phyloP scores from a whole-genome alignment of 2,329 filamentous ascomycete species.

The Colletotrichum shisoi region DNA sequence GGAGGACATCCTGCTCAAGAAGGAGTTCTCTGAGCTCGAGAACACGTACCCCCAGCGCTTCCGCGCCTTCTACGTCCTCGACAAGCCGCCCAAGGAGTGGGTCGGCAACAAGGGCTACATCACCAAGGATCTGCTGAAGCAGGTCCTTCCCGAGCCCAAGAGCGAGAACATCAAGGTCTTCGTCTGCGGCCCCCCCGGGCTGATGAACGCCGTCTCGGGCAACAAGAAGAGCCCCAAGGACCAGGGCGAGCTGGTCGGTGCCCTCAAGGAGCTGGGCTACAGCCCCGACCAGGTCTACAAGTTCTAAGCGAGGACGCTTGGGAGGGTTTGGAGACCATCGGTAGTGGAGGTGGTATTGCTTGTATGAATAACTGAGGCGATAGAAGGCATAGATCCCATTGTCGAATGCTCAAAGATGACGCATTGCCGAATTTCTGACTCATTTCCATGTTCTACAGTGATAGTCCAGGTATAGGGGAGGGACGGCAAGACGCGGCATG shows the following conservation, averaged over 20 bases:
- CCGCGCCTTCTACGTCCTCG: slow-evolving; percentile 91
- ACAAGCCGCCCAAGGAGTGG: slow-evolving; percentile 84
- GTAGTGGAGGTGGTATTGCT: neutral
- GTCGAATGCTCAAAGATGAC: neutral
- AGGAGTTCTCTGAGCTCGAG: slow-evolving; percentile 84
- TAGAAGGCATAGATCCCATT: slow-evolving; percentile 35
- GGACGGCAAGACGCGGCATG: neutral
- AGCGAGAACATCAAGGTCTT: slow-evolving; percentile 94
- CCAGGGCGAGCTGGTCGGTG: slow-evolving; percentile 86
- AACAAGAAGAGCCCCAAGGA: slow-evolving; percentile 90
- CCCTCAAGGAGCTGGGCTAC: slow-evolving; percentile 82
- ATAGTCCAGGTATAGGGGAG: neutral
- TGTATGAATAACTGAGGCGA: slow-evolving; percentile 34
- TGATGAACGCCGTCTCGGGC: slow-evolving; percentile 94
- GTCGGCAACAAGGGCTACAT: slow-evolving; percentile 79
- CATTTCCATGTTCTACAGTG: neutral
- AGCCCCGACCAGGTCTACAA: slow-evolving; percentile 86
- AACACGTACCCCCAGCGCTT: slow-evolving; percentile 96
- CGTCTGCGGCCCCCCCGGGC: slow-evolving; percentile 87
- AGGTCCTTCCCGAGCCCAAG: slow-evolving; percentile 91
- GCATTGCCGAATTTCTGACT: too few species aligned
- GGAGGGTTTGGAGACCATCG: neutral
- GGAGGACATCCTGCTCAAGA: slow-evolving; percentile 89
- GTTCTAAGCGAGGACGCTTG: slow-evolving; percentile 64
- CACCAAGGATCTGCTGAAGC: slow-evolving; percentile 92